Evolutionary conservation across 2,329 filamentous ascomycete genomes (phyloP).

Genomic region (Claviceps maximensis): DNA sequence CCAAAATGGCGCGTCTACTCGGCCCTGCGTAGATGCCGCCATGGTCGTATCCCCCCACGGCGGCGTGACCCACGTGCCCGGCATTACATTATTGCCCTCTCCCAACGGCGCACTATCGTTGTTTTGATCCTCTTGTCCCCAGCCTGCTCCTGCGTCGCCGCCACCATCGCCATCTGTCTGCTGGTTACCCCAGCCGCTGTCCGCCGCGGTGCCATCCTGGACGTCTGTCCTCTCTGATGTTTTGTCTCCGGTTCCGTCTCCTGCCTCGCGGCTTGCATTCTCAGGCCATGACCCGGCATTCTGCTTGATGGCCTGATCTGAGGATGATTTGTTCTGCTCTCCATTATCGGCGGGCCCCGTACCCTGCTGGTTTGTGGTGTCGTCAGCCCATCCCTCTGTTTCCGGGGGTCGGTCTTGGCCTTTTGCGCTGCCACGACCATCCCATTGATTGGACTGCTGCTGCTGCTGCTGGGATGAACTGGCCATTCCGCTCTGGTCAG

Average conservation of each 20-base stretch:
- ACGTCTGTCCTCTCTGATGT: background rate
- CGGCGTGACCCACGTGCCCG: conserved; percentile 17
- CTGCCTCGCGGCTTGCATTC: background rate
- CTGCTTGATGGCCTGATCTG: background rate
- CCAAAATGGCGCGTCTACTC: conserved; percentile 2
- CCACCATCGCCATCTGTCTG: background rate
- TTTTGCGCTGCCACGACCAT: background rate
- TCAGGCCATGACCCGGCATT: background rate
- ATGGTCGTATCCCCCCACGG: conserved; percentile 19
- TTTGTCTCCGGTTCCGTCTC: background rate
- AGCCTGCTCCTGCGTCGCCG: background rate
- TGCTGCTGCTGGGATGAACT: background rate
- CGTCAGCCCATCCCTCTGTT: background rate
- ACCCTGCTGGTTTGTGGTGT: background rate
- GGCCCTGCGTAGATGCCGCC: conserved; percentile 19
- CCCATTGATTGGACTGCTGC: background rate
- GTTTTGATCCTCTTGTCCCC: background rate
- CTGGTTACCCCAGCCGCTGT: background rate
- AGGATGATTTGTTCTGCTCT: background rate
- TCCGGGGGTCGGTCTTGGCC: background rate
- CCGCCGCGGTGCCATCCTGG: background rate
- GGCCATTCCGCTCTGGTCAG: background rate
- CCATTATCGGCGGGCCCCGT: background rate
- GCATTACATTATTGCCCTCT: conserved; percentile 17
- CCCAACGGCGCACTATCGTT: background rate